phyloP scores from a whole-genome alignment of 1,139 yeast species.

The Yamadazyma songkhlaensis region DNA sequence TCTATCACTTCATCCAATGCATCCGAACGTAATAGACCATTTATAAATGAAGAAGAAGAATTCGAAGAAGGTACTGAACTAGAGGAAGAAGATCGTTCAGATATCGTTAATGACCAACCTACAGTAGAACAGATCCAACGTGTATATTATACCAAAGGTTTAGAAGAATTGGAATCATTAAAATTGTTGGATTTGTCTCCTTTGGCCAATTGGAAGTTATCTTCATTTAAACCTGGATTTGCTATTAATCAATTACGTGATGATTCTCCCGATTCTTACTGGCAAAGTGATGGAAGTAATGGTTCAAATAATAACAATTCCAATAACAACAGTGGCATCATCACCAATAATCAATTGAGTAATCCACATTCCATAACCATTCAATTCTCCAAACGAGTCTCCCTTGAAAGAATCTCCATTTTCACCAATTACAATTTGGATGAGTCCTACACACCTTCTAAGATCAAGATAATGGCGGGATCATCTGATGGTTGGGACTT shows the following conservation, averaged over 20 bases:
- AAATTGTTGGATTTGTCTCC: constrained; percentile 75
- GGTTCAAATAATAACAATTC: constrained; percentile 25
- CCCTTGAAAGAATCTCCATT: constrained; percentile 65
- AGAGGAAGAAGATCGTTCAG: constrained; percentile 11
- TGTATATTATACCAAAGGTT: constrained; percentile 45
- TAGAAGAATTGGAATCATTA: constrained; percentile 53
- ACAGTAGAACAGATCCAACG: constrained; percentile 38
- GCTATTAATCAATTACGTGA: constrained; percentile 72
- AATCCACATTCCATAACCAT: constrained; percentile 84
- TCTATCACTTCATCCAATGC: constrained; percentile 25
- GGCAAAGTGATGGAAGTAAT: constrained; percentile 91
- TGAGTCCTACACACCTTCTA: constrained; percentile 90
- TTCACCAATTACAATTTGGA: constrained; percentile 68
- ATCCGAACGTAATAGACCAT: constrained; percentile 14
- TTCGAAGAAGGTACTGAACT: constrained; percentile 6
- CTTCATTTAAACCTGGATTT: constrained; percentile 71
- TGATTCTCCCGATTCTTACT: constrained; percentile 70
- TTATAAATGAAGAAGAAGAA: constrained; percentile 17
- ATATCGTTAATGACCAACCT: constrained; percentile 24
- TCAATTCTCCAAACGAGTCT: constrained; percentile 77
- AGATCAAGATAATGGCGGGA: constrained; percentile 73
- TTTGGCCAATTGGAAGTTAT: constrained; percentile 82
- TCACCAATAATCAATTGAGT: constrained; percentile 38
- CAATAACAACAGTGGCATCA: constrained; percentile 21
- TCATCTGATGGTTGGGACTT: constrained; percentile 79